Evolutionary conservation across 176 grass and related monocot species (phyloP).

Genomic region (Eleusine coracana): DNA sequence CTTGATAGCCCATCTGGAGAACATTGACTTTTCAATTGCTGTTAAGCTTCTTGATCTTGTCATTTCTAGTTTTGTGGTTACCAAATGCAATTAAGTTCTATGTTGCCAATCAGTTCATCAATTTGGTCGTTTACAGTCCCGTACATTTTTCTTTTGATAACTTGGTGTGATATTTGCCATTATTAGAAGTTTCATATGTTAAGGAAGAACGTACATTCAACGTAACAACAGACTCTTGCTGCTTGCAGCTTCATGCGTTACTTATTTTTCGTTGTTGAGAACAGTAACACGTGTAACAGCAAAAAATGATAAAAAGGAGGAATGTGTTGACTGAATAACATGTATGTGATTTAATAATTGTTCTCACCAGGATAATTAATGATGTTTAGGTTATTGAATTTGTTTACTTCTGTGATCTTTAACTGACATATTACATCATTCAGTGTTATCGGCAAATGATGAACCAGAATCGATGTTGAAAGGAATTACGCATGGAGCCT

Average conservation of each 20-base stretch:
- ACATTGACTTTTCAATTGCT: not conserved
- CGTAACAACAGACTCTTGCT: not conserved
- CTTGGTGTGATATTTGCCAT: not conserved
- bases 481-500: conserved; percentile 52
- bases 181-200: not conserved
- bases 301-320: not conserved
- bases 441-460: conserved; percentile 62
- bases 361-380: not conserved
- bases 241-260: not conserved
- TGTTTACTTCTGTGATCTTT: not conserved
- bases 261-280: not conserved
- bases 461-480: conserved; percentile 44
- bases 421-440: not conserved
- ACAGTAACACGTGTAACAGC: not conserved
- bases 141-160: not conserved
- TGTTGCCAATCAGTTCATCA: not conserved
- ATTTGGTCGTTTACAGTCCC: not conserved
- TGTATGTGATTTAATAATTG: not conserved
- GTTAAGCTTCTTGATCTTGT: not conserved
- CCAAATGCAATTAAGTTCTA: not conserved
- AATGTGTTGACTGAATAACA: not conserved
- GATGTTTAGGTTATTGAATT: not conserved
- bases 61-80: not conserved
- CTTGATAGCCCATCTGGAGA: not conserved
- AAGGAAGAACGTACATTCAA: not conserved